Conservation (phyloP, 2,329 filamentous ascomycete genomes). For the Trichoderma sp. region DNA sequence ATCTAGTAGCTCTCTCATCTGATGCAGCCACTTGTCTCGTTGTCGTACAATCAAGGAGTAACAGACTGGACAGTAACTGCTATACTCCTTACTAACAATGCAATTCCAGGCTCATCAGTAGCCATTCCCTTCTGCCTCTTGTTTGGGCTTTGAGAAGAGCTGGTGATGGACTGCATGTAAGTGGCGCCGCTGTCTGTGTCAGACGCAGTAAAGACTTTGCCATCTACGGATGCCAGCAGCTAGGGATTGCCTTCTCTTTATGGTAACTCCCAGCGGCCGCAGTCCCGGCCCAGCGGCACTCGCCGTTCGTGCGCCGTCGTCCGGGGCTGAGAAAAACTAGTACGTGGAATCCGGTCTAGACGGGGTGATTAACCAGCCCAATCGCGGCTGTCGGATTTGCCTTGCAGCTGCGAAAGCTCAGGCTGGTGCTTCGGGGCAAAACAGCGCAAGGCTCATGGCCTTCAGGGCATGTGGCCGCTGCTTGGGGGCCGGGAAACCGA, state of each 20-base stretch:
- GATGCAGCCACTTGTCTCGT: not conserved
- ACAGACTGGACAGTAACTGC: not conserved
- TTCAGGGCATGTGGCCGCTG: constrained; percentile 1
- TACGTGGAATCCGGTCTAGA: not conserved
- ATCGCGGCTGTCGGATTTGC: constrained; percentile 1
- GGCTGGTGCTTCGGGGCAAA: not conserved
- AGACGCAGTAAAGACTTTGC: not conserved
- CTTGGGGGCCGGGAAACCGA: not conserved
- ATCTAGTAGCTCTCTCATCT: not conserved
- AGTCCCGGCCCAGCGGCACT: constrained; percentile 13
- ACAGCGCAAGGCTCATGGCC: not conserved
- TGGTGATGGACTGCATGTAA: not conserved
- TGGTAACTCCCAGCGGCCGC: not conserved
- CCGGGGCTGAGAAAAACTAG: not conserved
- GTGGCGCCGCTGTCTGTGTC: not conserved
- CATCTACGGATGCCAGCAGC: not conserved
- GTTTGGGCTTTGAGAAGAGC: not conserved
- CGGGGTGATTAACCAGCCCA: not conserved
- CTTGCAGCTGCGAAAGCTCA: not conserved
- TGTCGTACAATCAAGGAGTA: not conserved
- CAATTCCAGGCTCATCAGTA: not conserved
- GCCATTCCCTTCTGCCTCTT: not conserved
- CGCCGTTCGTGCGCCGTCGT: constrained; percentile 13
- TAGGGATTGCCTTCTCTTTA: not conserved
- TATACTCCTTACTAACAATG: not conserved